Percentiles rank a stretch among this genome's conserved stretches.
Evolutionary conservation across 139 green algal species (phyloP).

Genomic region (Coelastrella sp.): DNA sequence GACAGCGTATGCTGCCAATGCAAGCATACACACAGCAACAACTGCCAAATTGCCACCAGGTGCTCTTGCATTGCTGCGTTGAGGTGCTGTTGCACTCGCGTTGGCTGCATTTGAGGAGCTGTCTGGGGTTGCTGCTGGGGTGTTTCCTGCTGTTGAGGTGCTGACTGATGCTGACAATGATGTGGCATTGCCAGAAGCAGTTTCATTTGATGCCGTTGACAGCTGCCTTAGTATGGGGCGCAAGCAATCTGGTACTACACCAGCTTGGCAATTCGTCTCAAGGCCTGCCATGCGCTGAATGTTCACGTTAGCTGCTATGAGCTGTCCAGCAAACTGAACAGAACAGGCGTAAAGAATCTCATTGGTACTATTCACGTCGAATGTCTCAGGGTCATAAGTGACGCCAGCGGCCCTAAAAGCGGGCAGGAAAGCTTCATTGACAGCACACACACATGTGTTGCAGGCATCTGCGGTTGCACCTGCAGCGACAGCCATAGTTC

Average conservation of each 20-base stretch:
- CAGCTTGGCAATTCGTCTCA: neutral
- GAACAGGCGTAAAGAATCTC: neutral
- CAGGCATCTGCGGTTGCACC: neutral
- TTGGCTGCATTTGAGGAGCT: too few relatives aligned
- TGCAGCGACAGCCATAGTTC: neutral
- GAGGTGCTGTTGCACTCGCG: too few relatives aligned
- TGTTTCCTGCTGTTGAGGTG: too few relatives aligned
- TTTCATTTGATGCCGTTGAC: too few relatives aligned
- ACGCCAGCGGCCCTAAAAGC: neutral
- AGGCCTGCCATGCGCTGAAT: neutral
- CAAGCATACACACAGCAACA: too few relatives aligned
- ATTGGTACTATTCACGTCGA: neutral
- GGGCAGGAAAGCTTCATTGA: neutral
- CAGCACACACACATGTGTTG: neutral
- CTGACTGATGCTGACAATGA: too few relatives aligned
- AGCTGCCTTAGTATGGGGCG: too few relatives aligned
- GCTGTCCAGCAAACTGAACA: neutral
- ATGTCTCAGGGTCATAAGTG: neutral
- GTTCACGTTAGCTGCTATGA: neutral
- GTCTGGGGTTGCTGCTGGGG: too few relatives aligned
- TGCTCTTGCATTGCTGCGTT: too few relatives aligned
- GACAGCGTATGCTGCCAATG: too few relatives aligned
- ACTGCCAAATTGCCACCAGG: too few relatives aligned
- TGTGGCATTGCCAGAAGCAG: too few relatives aligned
- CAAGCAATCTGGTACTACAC: neutral